A percentile compares a stretch with the other conserved stretches of the same genome.
These are phyloP conservation scores for Hawksworthiomyces lignivorus DNA, from an alignment of 2,329 filamentous ascomycete genomes.

Conservation along the genomic window DNA sequence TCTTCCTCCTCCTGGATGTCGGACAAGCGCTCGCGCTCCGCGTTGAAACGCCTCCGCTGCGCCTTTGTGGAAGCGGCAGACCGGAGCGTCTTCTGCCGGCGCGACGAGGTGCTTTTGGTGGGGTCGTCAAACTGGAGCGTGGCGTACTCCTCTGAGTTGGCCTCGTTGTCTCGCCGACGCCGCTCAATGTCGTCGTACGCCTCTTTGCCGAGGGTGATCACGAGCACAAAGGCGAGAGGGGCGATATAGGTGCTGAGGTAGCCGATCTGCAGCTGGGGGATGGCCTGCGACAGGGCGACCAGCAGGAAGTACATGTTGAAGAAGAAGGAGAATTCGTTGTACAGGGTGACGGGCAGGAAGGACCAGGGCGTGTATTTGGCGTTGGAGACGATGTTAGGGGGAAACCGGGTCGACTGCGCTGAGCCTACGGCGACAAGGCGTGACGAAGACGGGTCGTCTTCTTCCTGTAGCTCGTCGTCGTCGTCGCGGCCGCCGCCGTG, in stretches of 20 bases:
- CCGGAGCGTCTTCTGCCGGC: slow-evolving; percentile 37
- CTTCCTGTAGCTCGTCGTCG: slow-evolving; percentile 38
- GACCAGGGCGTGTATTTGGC: slow-evolving; percentile 95
- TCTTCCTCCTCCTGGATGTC: slow-evolving; percentile 66
- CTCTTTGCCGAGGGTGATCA: slow-evolving; percentile 91
- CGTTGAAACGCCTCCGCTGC: slow-evolving; percentile 25
- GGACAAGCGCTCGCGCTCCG: slow-evolving; percentile 40
- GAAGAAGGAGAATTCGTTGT: slow-evolving; percentile 99
- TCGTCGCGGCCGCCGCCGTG: slow-evolving; percentile 31
- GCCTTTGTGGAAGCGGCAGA: slow-evolving; percentile 34
- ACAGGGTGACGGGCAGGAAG: slow-evolving; percentile 88
- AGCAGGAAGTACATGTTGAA: slow-evolving; percentile 99
- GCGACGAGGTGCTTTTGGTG: slow-evolving; percentile 22
- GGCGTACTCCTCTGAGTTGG: slow-evolving; percentile 84
- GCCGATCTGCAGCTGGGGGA: slow-evolving; percentile 82
- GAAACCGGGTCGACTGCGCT: slow-evolving; percentile 66
- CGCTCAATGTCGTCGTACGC: slow-evolving; percentile 87
- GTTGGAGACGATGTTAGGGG: slow-evolving; percentile 87
- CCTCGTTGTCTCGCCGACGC: slow-evolving; percentile 80
- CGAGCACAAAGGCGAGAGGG: slow-evolving; percentile 82
- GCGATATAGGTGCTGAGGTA: slow-evolving; percentile 93
- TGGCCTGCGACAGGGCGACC: slow-evolving; percentile 87
- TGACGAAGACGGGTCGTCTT: slow-evolving; percentile 61
- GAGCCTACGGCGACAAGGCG: slow-evolving; percentile 71
- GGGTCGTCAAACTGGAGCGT: slow-evolving; percentile 65